These are phyloP conservation scores for Xylariaceae sp. DNA, from an alignment of 2,329 filamentous ascomycete species.

Conservation along the genomic window DNA sequence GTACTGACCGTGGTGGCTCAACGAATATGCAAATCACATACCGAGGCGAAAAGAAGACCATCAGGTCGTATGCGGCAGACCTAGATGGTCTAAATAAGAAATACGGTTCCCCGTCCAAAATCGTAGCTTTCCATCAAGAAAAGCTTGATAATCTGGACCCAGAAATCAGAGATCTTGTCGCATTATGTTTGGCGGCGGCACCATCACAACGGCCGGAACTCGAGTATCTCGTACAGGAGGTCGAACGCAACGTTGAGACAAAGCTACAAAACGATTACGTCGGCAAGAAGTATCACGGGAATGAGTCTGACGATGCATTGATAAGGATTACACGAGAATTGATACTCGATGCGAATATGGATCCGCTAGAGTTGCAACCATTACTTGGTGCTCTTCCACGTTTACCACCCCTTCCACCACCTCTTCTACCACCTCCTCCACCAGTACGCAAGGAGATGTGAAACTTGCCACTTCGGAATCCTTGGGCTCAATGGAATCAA, in stretches of 20 bases:
- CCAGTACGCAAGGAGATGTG: no score
- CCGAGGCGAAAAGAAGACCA: slow-evolving; percentile 2
- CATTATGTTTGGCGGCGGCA: slow-evolving; percentile 14
- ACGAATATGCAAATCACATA: slow-evolving; percentile 18
- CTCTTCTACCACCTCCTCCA: no score
- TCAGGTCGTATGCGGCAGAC: slow-evolving; percentile 15
- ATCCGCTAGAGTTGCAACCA: no score
- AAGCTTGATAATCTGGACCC: slow-evolving; percentile 24
- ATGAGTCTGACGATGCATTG: slow-evolving; percentile 13
- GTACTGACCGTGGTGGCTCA: slow-evolving; percentile 2
- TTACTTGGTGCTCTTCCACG: no score
- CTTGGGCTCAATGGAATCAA: no score
- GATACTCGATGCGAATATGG: not conserved
- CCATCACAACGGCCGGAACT: slow-evolving; percentile 18
- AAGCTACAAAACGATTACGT: slow-evolving; percentile 4
- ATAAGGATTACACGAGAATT: not conserved
- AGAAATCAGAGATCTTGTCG: slow-evolving; percentile 22
- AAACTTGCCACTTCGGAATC: no score
- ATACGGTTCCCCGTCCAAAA: not conserved
- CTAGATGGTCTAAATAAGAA: slow-evolving; percentile 8
- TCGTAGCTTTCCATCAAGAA: slow-evolving; percentile 10
- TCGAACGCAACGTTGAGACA: slow-evolving; percentile 11
- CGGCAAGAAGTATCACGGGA: slow-evolving; percentile 1
- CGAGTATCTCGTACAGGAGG: slow-evolving; percentile 17
- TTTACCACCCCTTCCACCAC: no score